Evolutionary conservation across 768 basidiomycete genomes (phyloP), one percentile per base, ranked within the genome.

Genomic region (Lactarius quietus): DNA sequence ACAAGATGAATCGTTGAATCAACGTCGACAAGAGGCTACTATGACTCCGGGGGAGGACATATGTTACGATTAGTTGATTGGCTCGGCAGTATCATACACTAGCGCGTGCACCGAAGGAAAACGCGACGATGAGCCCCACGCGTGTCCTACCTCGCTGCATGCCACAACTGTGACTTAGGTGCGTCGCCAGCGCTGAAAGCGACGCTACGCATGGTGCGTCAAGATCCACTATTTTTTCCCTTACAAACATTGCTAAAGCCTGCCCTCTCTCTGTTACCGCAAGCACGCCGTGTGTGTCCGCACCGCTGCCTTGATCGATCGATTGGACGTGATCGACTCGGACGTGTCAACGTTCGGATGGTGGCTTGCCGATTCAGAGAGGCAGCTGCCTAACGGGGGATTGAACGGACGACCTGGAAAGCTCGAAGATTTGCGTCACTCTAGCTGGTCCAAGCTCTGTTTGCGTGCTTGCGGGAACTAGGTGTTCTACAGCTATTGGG

Each of bases 401-500:
- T 78, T 99, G 65, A 98, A 98, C 70, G 97, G 96, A 0, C 82
- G 97, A n/a, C 97, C 97, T 12, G 93, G 98, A 74, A 99, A 99
- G 77, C 79, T 98, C 38, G 93, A 95, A 77, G 96, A 98, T 73
- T 97, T 96, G 70, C 70, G 87, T 23, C 17, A 12, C 8, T 41
- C 7, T 6, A 33, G 54, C 41, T 59, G 5, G 59, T 26, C 29
- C 8, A 17, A n/a, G n/a, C n/a, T n/a, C n/a, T n/a, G n/a, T n/a
- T n/a, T 18, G 36, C 10, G 36, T 7, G 5, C n/a, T n/a, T n/a
- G 36, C 10, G 36, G 23, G 28, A 23, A 23, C 6, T 66, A 96
- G 94, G 93, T 98, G 20, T 99, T 97, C 78, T 99, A 99, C 76
- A 93, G 92, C 71, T 94, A 93, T 78, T 99, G 95, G 95, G 93